These are phyloP conservation scores for Rhizophlyctis rosea DNA, from an alignment of 192 early-diverging fungal genomes.

Conservation along the genomic window DNA sequence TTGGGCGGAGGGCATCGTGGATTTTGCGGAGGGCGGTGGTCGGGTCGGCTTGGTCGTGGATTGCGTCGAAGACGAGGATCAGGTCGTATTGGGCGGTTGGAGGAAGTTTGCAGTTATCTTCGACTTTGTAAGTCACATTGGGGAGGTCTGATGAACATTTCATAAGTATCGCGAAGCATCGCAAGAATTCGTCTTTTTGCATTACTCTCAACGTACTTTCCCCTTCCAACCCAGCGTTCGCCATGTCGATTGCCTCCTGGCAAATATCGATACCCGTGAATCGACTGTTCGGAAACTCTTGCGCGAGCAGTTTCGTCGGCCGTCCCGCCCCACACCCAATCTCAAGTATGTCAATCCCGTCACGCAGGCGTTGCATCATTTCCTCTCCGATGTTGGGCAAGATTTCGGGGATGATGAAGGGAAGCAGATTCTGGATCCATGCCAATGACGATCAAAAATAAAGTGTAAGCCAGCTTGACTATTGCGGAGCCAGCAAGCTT, in stretches of 20 bases:
- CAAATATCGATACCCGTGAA: background rate
- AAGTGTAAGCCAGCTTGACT: background rate
- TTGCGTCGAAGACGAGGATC: background rate
- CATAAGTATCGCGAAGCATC: too few relatives aligned
- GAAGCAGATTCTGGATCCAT: background rate
- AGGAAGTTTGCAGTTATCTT: background rate
- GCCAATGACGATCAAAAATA: too few relatives aligned
- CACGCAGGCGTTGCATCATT: background rate
- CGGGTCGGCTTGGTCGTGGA: conserved; percentile 1
- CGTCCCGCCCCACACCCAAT: background rate
- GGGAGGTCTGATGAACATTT: too few relatives aligned
- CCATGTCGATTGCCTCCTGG: background rate
- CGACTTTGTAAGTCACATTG: background rate
- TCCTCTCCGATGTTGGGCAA: background rate
- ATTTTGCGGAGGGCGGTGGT: background rate
- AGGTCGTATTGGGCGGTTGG: background rate
- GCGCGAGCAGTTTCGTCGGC: background rate
- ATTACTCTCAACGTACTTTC: too few relatives aligned
- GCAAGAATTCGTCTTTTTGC: too few relatives aligned
- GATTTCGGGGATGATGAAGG: background rate
- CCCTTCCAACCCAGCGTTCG: background rate
- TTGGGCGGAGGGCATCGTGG: background rate
- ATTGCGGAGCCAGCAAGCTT: background rate
- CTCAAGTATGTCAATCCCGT: background rate
- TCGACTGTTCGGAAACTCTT: background rate